Evolutionary conservation across 306 rosid species (phyloP), one percentile per base, ranked within the genome.

Genomic region (Morella rubra): DNA sequence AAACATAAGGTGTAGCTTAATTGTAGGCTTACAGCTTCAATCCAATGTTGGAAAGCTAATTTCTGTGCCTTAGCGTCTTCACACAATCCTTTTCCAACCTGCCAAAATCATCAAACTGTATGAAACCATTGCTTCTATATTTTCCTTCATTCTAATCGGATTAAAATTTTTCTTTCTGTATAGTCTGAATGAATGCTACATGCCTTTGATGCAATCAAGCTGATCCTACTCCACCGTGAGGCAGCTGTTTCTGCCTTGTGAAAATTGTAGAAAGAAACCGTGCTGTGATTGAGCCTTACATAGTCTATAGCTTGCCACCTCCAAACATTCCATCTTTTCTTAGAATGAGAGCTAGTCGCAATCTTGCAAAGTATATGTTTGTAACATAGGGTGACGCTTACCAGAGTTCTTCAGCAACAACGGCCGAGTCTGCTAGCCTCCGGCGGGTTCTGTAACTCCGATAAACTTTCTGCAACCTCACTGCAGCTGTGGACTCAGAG

Each of bases 1-100:
- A 58, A 15, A 47, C 40, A 18, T 6, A 11, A n/a, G 4, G 6
- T 16, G 6, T 18, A 37, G 56, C 8, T 40, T 24, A 4, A 69
- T 46, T 8, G 12, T 18, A 69, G 64, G 61, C 86, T 73, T 72
- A 85, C 88, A 16, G 88, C 88, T 72, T 85, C 88, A 51, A 85
- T 84, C 88, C 86, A 85, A 74, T 85, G 86, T 53, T 81, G 88
- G 71, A 85, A 76, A 20, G 86, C 88, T 41, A 85, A 76, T 71
- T 85, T 85, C 73, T 82, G 80, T n/a, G 84, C 88, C 67, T 79
- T 85, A 0, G 77, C 80, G 53, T 85, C 80, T 65, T 76, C 72
- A 45, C 75, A 72, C 20, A 85, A 59, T 62, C 86, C 86, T 56
- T 85, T 79, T 37, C 88, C 88, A 70, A 85, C 81, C 88, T 85